Evolutionary conservation across 192 early-diverging fungal species (phyloP), one percentile per base, ranked within the genome.

Genomic region (Martensiomyces pterosporus): DNA sequence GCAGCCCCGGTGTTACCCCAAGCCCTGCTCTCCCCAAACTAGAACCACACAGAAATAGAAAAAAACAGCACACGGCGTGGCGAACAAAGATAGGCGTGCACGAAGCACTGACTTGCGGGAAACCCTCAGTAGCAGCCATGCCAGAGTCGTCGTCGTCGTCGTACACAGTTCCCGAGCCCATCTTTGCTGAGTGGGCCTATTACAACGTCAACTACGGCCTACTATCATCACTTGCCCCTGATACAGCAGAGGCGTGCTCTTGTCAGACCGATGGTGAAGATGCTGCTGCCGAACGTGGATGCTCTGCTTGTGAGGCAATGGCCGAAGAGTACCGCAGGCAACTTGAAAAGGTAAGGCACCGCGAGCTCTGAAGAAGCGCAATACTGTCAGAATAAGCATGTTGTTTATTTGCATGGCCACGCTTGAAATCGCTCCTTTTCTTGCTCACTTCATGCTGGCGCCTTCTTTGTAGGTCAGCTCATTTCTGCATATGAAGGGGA

Each of bases 171-270:
- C 49, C 57, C 7, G 63, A 57, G 41, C 69, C 62, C 17, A 55
- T 43, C 33, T 66, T 73, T 54, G 53, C 69, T 34, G 69, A 73
- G 41, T 73, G 69, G 69, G 29, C 49, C 22, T 58, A 58, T 55
- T 73, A 73, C 54, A 55, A 61, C 45, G 48, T 61, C 42, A 39
- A 62, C 62, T 65, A 57, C 35, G 27, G 29, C 19, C 44, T 18
- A 13, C 58, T 73, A 9, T 41, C 57, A 1, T 17, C 38, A 16
- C 51, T 56, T 8, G 22, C 63, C 10, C 42, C 64, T 2, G 44
- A 35, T n/a, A n/a, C n/a, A n/a, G n/a, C n/a, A n/a, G n/a, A 18
- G 33, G 29, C 37, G 22, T 18, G n/a, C 33, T 14, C 15, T 29
- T 10, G 18, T 13, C 32, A 16, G 27, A 18, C n/a, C n/a, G n/a